phyloP scores from a whole-genome alignment of 495 filamentous ascomycete species.

The Bathelium albidoporum region DNA sequence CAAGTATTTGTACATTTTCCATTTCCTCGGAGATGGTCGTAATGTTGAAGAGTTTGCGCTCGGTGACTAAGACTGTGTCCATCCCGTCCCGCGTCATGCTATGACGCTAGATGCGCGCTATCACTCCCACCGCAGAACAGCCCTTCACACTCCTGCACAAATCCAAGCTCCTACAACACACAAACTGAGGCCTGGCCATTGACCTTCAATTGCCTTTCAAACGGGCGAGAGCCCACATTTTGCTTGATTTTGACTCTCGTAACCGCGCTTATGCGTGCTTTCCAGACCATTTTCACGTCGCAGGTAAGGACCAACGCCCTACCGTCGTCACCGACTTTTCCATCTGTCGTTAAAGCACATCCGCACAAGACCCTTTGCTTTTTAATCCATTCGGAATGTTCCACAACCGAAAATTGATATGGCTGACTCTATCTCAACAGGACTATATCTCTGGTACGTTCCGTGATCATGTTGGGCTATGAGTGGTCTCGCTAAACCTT shows the following conservation, averaged over 20 bases:
- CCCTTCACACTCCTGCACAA: too few species aligned
- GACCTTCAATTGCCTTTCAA: not conserved
- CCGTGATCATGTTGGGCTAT: not conserved
- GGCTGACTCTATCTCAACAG: not conserved
- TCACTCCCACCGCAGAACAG: not conserved
- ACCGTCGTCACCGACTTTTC: not conserved
- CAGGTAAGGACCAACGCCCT: conserved; percentile 4
- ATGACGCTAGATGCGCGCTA: not conserved
- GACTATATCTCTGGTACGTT: conserved; percentile 3
- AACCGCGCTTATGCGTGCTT: conserved; percentile 1
- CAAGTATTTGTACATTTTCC: too few species aligned
- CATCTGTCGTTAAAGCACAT: not conserved
- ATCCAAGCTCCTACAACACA: not conserved
- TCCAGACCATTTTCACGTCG: not conserved
- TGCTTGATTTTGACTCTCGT: not conserved
- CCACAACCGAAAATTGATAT: not conserved
- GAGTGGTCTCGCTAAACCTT: not conserved
- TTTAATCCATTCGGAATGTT: not conserved
- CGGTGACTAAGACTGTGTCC: not conserved
- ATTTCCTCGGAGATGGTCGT: not conserved
- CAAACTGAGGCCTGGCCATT: not conserved
- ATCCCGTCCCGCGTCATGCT: not conserved
- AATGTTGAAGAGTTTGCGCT: not conserved
- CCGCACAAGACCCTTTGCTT: too few species aligned
- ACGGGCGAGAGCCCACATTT: not conserved